Percentiles rank a stretch among this genome's conserved stretches.
Evolutionary conservation across 2,329 filamentous ascomycete species (phyloP).

Genomic region (Akanthomyces uredinophilus): DNA sequence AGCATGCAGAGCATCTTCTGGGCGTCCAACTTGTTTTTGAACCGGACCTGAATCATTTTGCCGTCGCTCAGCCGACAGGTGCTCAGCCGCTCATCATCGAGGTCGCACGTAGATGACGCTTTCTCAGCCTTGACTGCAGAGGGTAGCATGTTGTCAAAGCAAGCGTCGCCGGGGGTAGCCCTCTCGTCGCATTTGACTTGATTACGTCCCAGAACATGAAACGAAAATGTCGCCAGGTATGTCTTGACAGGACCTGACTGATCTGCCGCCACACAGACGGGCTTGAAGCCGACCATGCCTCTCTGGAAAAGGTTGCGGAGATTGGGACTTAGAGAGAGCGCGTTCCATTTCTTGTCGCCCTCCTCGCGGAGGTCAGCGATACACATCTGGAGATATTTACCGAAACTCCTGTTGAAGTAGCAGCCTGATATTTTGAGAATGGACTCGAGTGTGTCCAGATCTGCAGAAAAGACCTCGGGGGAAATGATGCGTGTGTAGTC

Average conservation of each 20-base stretch:
- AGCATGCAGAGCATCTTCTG: not conserved
- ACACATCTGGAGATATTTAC: accelerated
- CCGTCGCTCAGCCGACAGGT: not conserved
- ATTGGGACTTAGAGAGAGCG: not conserved
- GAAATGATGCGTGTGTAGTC: not conserved
- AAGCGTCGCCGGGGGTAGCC: not conserved
- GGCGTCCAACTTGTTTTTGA: not conserved
- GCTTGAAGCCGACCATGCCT: not conserved
- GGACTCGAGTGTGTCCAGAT: not conserved
- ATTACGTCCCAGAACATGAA: not conserved
- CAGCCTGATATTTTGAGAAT: not conserved
- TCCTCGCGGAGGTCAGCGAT: not conserved
- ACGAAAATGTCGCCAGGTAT: not conserved
- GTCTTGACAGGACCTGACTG: not conserved
- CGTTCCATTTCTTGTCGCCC: not conserved
- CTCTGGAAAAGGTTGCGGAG: not conserved
- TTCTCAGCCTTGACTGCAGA: not conserved
- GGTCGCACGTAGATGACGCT: no score
- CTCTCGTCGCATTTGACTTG: not conserved
- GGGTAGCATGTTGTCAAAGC: not conserved
- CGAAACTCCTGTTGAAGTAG: not conserved
- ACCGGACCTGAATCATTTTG: not conserved
- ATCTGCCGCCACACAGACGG: not conserved
- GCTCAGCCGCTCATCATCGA: no score
- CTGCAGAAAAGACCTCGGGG: not conserved